These are phyloP conservation scores for Globisporangium acanthophoron DNA, from an alignment of 352 stramenopile genomes.

Conservation along the genomic window DNA sequence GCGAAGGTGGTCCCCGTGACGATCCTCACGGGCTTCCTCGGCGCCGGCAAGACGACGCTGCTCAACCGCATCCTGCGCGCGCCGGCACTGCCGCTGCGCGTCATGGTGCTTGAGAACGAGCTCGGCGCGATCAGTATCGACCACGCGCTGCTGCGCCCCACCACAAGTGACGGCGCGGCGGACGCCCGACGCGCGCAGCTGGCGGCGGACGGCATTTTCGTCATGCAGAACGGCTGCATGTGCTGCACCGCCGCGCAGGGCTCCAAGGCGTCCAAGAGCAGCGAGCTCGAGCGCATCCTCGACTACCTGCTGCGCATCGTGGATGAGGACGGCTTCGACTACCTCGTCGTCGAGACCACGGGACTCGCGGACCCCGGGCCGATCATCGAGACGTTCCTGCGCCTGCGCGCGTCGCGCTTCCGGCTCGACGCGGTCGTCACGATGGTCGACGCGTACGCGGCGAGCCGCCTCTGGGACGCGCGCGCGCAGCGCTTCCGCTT, in stretches of 20 bases:
- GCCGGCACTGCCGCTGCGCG: conserved; percentile 84
- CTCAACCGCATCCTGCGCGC: conserved; percentile 93
- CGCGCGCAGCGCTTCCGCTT: conserved; percentile 23
- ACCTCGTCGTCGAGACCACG: conserved; percentile 96
- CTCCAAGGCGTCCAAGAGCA: conserved; percentile 87
- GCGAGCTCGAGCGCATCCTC: conserved; percentile 90
- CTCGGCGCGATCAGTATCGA: conserved; percentile 67
- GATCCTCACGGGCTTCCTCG: conserved; percentile 94
- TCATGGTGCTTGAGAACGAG: conserved; percentile 94
- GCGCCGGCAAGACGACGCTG: conserved; percentile 95
- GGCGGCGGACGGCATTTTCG: conserved; percentile 88
- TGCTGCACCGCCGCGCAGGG: conserved; percentile 90
- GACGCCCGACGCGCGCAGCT: conserved; percentile 3
- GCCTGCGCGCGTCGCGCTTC: conserved; percentile 86
- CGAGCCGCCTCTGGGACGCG: conserved; percentile 35
- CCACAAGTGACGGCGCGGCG: not conserved
- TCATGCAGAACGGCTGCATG: conserved; percentile 98
- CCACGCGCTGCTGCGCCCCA: conserved; percentile 35
- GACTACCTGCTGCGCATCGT: conserved; percentile 70
- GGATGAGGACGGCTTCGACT: conserved; percentile 90
- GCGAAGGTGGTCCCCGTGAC: conserved; percentile 71
- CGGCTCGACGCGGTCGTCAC: conserved; percentile 95
- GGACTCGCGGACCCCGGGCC: conserved; percentile 94
- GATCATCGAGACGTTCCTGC: conserved; percentile 97
- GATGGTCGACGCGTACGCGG: conserved; percentile 89